Conservation (phyloP, 1,284 basidiomycete species). For the Retiboletus flavoniger region DNA sequence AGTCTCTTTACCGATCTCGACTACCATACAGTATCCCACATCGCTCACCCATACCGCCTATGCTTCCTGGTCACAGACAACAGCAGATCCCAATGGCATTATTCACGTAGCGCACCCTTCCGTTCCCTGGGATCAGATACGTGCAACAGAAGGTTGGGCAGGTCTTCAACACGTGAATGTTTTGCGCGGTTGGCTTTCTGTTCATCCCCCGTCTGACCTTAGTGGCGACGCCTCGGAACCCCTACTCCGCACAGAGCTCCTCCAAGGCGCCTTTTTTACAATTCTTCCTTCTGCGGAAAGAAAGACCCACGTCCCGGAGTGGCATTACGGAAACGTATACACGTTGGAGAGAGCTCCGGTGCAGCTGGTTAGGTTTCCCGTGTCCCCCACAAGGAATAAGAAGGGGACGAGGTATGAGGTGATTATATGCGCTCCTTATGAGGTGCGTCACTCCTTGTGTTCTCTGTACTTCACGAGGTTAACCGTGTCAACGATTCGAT, state of each 20-base stretch:
- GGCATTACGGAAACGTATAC: conserved; percentile 78
- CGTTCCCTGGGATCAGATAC: conserved; percentile 62
- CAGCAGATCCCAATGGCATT: conserved; percentile 43
- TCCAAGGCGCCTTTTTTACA: conserved; percentile 69
- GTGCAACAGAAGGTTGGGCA: conserved; percentile 78
- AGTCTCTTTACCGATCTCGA: conserved; percentile 26
- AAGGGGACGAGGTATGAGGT: conserved; percentile 67
- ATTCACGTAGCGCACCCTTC: conserved; percentile 59
- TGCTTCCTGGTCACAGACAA: conserved; percentile 53
- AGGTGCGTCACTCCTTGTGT: conserved; percentile 17
- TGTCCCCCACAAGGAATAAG: conserved; percentile 39
- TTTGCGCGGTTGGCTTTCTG: conserved; percentile 57
- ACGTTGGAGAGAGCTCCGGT: conserved; percentile 50
- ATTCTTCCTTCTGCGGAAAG: conserved; percentile 44
- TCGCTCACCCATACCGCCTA: conserved; percentile 42
- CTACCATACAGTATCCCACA: conserved; percentile 52
- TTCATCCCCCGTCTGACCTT: conserved; percentile 46
- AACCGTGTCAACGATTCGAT: not conserved
- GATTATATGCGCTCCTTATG: conserved; percentile 31
- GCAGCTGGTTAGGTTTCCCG: conserved; percentile 50
- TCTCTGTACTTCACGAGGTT: not conserved
- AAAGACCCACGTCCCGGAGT: conserved; percentile 44
- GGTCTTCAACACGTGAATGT: conserved; percentile 72
- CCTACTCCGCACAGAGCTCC: conserved; percentile 43
- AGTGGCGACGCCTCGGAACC: conserved; percentile 32